Percentiles rank a stretch among this genome's conserved stretches.
These are phyloP conservation scores for Penicillium roqueforti DNA, from an alignment of 495 filamentous ascomycete species.

Conservation along the genomic window DNA sequence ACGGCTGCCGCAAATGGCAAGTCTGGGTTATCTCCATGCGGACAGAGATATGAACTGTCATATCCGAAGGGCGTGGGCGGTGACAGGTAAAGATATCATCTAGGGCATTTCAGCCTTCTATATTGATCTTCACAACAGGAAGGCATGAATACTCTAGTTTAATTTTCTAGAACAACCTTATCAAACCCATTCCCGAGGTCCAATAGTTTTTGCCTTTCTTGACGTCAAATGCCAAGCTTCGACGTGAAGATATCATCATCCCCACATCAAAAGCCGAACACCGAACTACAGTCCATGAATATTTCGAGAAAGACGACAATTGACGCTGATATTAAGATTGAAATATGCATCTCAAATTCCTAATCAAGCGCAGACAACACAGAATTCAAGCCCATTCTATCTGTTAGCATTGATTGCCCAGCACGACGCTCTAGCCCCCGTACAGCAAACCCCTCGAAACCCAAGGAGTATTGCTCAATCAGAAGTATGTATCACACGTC, in stretches of 20 bases:
- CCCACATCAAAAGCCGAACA: background rate
- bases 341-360: background rate
- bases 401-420: background rate
- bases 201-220: background rate
- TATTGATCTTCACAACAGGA: background rate
- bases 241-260: background rate
- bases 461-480: background rate
- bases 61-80: background rate
- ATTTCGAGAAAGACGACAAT: too few species aligned
- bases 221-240: background rate
- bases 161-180: background rate
- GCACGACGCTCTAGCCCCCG: background rate
- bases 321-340: too few species aligned
- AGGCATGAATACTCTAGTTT: too few species aligned
- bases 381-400: background rate
- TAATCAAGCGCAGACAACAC: background rate
- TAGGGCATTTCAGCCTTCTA: too few species aligned
- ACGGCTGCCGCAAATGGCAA: background rate
- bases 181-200: background rate
- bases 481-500: too few species aligned
- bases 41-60: too few species aligned
- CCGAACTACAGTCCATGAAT: background rate
- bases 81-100: background rate
- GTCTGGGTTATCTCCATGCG: background rate
- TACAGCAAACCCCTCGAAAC: background rate